Percentiles rank a stretch among this genome's conserved stretches.
phyloP scores from a whole-genome alignment of 1,284 basidiomycete species.

The Malassezia brasiliensis region DNA sequence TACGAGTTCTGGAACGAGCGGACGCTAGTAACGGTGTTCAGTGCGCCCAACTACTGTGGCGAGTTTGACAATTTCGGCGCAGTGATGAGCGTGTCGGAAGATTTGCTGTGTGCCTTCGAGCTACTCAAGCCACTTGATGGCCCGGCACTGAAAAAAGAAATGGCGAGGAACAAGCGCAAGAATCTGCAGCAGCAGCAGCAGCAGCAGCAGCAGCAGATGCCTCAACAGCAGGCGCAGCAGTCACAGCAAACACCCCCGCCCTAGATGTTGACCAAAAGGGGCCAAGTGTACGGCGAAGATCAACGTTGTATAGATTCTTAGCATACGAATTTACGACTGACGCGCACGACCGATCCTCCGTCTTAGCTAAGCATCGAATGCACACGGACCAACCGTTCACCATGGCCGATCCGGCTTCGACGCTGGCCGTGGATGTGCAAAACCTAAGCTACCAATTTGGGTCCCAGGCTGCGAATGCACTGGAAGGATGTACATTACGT shows the following conservation, averaged over 20 bases:
- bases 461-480: constrained; percentile 25
- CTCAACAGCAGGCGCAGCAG: no score
- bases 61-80: constrained; percentile 92
- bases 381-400: neutral
- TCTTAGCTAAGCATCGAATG: neutral
- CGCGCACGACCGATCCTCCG: neutral
- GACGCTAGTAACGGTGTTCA: constrained; percentile 95
- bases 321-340: neutral
- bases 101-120: constrained; percentile 93
- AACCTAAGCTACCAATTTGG: constrained; percentile 38
- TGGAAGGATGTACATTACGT: constrained; percentile 33
- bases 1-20: constrained; percentile 99
- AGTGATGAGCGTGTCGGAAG: constrained; percentile 79
- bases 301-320: neutral
- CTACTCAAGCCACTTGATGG: constrained; percentile 86
- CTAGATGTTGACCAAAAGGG: neutral
- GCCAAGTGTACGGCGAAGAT: neutral
- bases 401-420: neutral
- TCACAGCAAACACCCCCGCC: neutral
- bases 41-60: constrained; percentile 83
- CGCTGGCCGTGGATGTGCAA: constrained; percentile 34
- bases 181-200: neutral
- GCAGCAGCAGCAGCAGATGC: no score
- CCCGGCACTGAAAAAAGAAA: constrained; percentile 89
- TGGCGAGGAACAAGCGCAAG: constrained; percentile 71